Evolutionary conservation across 306 rosid genomes (phyloP).

Genomic region (Prunus salicina): DNA sequence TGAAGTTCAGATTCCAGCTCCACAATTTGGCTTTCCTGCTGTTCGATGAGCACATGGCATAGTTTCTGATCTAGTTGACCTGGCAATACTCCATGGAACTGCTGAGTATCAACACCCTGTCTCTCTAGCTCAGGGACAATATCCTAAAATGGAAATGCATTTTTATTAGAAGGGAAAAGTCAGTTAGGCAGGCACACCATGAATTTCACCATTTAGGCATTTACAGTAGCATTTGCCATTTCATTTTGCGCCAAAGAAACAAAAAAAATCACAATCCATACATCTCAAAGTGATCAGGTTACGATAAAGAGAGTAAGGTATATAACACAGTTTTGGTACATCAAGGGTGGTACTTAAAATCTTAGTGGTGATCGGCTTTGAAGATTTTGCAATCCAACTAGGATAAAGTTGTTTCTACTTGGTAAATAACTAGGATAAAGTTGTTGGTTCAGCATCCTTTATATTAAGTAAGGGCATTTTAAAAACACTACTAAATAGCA

Average conservation of each 20-base stretch:
- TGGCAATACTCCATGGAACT: conserved; percentile 45
- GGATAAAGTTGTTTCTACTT: not conserved
- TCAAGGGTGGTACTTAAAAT: not conserved
- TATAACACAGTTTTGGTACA: not conserved
- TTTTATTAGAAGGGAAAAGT: conserved; percentile 3
- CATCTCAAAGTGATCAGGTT: not conserved
- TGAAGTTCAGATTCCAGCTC: conserved; percentile 66
- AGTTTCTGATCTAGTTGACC: conserved; percentile 58
- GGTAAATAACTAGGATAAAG: not conserved
- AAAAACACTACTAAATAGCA: not conserved
- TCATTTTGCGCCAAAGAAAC: not conserved
- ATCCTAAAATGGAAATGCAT: conserved; percentile 8
- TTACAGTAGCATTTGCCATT: not conserved
- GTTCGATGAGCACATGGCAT: conserved; percentile 63
- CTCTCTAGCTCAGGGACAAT: conserved; percentile 24
- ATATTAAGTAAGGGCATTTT: not conserved
- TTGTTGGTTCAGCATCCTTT: not conserved
- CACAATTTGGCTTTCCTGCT: conserved; percentile 55
- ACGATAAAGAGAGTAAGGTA: not conserved
- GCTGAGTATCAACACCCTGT: conserved; percentile 10
- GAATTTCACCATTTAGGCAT: not conserved
- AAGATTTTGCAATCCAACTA: not conserved
- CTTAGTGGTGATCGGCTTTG: not conserved
- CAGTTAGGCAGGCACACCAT: not conserved
- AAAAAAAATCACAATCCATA: not conserved